Evolutionary conservation across 2,329 filamentous ascomycete genomes (phyloP).

Genomic region (Botrytis porri): DNA sequence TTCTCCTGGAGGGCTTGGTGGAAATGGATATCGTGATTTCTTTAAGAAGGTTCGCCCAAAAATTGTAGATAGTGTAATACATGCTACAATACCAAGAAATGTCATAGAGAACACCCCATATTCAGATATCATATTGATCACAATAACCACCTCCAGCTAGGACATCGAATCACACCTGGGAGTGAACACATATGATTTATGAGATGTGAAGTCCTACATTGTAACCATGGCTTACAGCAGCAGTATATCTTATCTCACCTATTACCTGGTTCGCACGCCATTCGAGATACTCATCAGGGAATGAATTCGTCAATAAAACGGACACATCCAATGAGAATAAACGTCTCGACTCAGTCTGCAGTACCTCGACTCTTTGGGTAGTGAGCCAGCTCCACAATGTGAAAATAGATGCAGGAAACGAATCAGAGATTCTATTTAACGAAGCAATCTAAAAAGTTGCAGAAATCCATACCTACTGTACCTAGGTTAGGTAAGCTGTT

Average conservation of each 20-base stretch:
- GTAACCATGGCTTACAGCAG: background rate
- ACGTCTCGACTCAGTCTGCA: background rate
- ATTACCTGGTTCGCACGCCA: background rate
- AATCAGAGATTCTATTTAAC: background rate
- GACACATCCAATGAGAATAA: background rate
- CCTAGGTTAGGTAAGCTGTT: background rate
- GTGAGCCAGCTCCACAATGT: background rate
- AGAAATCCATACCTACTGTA: background rate
- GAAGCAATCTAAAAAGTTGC: background rate
- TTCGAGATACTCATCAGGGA: background rate
- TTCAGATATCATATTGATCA: background rate
- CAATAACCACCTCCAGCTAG: no score
- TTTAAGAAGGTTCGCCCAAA: constrained; percentile 6
- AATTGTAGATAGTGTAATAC: background rate
- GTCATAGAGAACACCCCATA: background rate
- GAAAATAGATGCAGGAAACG: background rate
- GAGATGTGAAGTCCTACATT: background rate
- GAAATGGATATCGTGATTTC: constrained; percentile 24
- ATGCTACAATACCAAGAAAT: background rate
- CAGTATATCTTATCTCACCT: background rate
- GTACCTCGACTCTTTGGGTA: background rate
- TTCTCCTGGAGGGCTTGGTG: constrained; percentile 32
- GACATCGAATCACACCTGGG: background rate
- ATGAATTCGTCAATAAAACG: background rate
- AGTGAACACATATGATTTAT: background rate